Evolutionary conservation across 495 filamentous ascomycete genomes (phyloP).

Genomic region (Lindgomyces ingoldianus): DNA sequence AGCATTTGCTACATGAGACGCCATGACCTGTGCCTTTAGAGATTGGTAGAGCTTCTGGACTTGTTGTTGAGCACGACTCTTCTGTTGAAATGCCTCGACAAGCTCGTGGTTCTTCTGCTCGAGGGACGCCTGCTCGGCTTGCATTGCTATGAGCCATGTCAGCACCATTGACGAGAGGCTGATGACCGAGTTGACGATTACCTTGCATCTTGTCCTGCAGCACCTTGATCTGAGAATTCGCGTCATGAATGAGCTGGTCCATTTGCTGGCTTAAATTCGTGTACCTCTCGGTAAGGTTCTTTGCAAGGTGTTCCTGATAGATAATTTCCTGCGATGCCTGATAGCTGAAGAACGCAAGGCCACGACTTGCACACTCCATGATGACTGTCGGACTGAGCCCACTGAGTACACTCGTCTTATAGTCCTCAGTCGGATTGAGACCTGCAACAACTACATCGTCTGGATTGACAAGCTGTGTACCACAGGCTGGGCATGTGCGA

Average conservation of each 20-base stretch:
- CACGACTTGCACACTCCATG: constrained; percentile 87
- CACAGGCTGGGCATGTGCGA: constrained; percentile 80
- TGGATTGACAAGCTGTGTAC: constrained; percentile 64
- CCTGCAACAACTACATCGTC: constrained; percentile 77
- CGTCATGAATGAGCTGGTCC: constrained; percentile 78
- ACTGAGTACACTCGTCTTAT: constrained; percentile 87
- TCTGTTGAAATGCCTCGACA: constrained; percentile 66
- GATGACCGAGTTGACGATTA: constrained; percentile 23
- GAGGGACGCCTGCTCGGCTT: constrained; percentile 64
- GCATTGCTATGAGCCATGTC: constrained; percentile 55
- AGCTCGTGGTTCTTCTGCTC: constrained; percentile 77
- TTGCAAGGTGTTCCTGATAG: constrained; percentile 77
- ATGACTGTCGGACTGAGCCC: constrained; percentile 81
- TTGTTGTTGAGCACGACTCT: constrained; percentile 72
- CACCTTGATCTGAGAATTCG: constrained; percentile 73
- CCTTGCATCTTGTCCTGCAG: constrained; percentile 64
- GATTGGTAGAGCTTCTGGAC: constrained; percentile 82
- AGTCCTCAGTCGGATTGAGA: constrained; percentile 86
- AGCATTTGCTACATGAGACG: constrained; percentile 67
- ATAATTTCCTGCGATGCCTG: constrained; percentile 88
- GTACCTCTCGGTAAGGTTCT: constrained; percentile 75
- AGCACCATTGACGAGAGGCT: constrained; percentile 20
- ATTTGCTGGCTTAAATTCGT: constrained; percentile 66
- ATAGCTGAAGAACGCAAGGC: constrained; percentile 85
- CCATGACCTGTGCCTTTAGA: constrained; percentile 72